Evolutionary conservation across 352 stramenopile genomes (phyloP).

Genomic region (Detonula confervacea): DNA sequence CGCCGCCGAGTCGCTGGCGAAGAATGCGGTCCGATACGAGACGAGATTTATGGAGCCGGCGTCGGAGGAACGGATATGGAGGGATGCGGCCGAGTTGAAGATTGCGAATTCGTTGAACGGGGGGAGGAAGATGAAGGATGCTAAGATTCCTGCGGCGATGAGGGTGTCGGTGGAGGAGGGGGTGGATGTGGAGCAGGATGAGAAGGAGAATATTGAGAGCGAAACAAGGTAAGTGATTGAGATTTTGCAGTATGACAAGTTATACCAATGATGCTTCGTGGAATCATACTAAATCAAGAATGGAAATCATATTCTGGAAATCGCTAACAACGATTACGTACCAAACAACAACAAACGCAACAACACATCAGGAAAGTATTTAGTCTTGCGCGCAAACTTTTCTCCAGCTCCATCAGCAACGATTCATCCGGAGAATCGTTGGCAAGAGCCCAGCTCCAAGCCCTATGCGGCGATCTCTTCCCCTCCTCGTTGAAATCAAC

Average conservation of each 20-base stretch:
- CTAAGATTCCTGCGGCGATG: constrained; percentile 18
- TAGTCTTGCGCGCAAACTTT: constrained; percentile 66
- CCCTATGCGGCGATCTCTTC: constrained; percentile 52
- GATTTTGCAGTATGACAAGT: no score
- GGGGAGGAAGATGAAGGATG: constrained; percentile 35
- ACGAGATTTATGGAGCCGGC: constrained; percentile 63
- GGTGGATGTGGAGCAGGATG: constrained; percentile 21
- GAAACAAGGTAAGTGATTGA: constrained; percentile 41
- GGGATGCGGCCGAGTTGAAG: constrained; percentile 75
- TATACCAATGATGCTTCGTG: no score
- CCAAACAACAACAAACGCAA: constrained; percentile 1
- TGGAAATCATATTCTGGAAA: no score
- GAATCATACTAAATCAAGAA: no score
- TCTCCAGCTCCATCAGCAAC: constrained; percentile 56
- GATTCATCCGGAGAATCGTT: constrained; percentile 52
- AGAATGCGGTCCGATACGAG: constrained; percentile 67
- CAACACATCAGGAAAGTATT: constrained; percentile 62
- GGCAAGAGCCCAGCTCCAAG: constrained; percentile 63
- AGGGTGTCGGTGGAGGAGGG: constrained; percentile 32
- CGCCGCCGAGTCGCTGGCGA: constrained; percentile 64
- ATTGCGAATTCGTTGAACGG: constrained; percentile 47
- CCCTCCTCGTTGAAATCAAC: constrained; percentile 33
- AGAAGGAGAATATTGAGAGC: constrained; percentile 34
- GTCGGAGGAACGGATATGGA: constrained; percentile 83
- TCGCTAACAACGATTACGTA: no score